These are phyloP conservation scores for Gracilaria gracilis DNA, from an alignment of 23 red algal genomes.

Conservation along the genomic window DNA sequence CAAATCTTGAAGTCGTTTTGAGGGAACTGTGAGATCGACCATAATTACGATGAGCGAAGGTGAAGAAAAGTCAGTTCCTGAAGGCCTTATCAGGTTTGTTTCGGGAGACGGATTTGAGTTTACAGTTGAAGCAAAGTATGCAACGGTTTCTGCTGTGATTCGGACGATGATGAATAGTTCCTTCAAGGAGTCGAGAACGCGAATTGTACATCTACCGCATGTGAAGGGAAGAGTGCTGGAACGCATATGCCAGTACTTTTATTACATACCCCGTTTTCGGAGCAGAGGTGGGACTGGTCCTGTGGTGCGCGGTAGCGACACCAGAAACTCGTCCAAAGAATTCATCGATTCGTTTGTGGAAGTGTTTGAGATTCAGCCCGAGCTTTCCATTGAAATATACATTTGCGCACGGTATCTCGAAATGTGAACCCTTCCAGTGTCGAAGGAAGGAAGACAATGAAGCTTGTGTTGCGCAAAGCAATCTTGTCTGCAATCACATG, in stretches of 20 bases:
- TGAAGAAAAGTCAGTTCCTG: constrained; percentile 21
- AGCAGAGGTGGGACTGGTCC: constrained; percentile 29
- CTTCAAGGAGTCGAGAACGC: constrained; percentile 57
- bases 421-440: neutral
- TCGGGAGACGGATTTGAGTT: constrained; percentile 62
- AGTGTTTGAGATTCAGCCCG: constrained; percentile 34
- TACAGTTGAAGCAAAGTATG: constrained; percentile 43
- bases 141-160: constrained; percentile 55
- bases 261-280: constrained; percentile 58
- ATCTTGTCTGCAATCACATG: neutral
- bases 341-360: constrained; percentile 32
- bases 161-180: constrained; percentile 55
- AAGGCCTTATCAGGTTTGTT: constrained; percentile 46
- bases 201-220: constrained; percentile 55
- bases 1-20: neutral
- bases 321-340: neutral
- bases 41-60: neutral
- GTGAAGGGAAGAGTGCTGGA: constrained; percentile 57
- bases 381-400: constrained; percentile 40
- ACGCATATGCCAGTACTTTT: constrained; percentile 65
- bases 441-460: neutral
- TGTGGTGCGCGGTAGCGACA: neutral
- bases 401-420: constrained; percentile 41
- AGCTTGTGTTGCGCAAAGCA: neutral
- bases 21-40: neutral